Base-by-base conservation (phyloP, 495 filamentous ascomycete species). In the Penicillium chermesinum region DNA sequence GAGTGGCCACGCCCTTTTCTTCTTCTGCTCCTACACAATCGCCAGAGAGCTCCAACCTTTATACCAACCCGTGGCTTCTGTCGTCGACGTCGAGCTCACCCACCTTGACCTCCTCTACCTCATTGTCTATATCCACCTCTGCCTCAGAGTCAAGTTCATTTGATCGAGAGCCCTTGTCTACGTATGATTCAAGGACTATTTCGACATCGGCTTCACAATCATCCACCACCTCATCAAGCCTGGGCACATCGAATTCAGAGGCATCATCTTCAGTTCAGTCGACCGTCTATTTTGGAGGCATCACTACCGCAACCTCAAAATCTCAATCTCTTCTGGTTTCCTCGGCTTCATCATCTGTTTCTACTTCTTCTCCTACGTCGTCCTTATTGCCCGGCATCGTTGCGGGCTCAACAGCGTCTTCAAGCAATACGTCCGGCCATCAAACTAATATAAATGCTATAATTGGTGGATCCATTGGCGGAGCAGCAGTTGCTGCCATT, bases 391-490 rank as follows among this genome's bases (percentile, higher is more conserved):
- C 20, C 20, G 39, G 16, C 10, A 15, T 39, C 8, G 34, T 41
- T n/a, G 46, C 48, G 16, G 48, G 41, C 6, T 45, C 53, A 19
- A 33, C 9, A 0, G 19, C 17, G 1, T 39, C 35, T 9, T 15
- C 39, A 7, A 32, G 2, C 2, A 3, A 49, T 1, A 22, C 16
- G 18, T 30, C 16, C 18, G 27, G 38, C 12, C 20, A 14, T 15
- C 16, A 41, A 10, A 50, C 19, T 8, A 48, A 50, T 12, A 27
- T 55, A 18, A 54, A 54, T 14, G 45, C 48, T 2, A 55, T 71
- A 14, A 54, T 66, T 9, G 68, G 64, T 3, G 54, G 57, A 21
- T 33, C 59, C 1, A 15, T 71, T 2, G 68, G 68, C 13, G 63
- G 50, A 17, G 30, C 57, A 10, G 62, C 49, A 8, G 47, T 65